Conservation (phyloP, 495 filamentous ascomycete species). For the Annulohypoxylon stygium region DNA sequence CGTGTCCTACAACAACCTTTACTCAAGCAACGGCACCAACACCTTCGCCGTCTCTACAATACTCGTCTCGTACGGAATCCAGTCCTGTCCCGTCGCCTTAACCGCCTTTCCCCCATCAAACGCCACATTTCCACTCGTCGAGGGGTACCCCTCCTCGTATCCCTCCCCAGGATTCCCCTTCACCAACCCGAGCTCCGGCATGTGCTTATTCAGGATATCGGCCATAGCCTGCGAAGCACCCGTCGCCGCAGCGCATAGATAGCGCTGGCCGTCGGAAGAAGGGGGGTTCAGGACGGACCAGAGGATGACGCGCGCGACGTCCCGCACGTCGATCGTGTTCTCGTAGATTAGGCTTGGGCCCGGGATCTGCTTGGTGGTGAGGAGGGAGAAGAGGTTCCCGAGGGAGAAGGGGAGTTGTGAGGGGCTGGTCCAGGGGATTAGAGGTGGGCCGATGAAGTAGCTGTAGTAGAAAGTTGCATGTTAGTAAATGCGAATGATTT, state of each 20-base stretch:
- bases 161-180: constrained; percentile 44
- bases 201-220: constrained; percentile 46
- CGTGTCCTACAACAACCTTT: not conserved
- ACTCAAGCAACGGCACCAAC: constrained; percentile 39
- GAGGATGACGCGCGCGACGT: constrained; percentile 54
- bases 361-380: constrained; percentile 39
- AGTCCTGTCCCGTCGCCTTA: constrained; percentile 50
- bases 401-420: constrained; percentile 44
- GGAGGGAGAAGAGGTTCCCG: constrained; percentile 38
- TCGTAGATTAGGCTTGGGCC: constrained; percentile 45
- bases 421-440: constrained; percentile 43
- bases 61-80: constrained; percentile 55
- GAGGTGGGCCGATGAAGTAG: constrained; percentile 50
- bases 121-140: constrained; percentile 25
- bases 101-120: constrained; percentile 51
- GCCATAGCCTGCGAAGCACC: constrained; percentile 49
- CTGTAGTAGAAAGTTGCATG: constrained; percentile 5
- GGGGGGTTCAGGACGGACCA: constrained; percentile 42
- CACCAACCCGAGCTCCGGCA: constrained; percentile 35
- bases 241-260: constrained; percentile 47
- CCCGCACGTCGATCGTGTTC: constrained; percentile 51
- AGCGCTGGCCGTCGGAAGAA: constrained; percentile 47
- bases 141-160: constrained; percentile 38
- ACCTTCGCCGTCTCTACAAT: constrained; percentile 53
- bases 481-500: not conserved